These are phyloP conservation scores for Mytilinidion resinicola DNA, from an alignment of 495 filamentous ascomycete species.

Conservation along the genomic window DNA sequence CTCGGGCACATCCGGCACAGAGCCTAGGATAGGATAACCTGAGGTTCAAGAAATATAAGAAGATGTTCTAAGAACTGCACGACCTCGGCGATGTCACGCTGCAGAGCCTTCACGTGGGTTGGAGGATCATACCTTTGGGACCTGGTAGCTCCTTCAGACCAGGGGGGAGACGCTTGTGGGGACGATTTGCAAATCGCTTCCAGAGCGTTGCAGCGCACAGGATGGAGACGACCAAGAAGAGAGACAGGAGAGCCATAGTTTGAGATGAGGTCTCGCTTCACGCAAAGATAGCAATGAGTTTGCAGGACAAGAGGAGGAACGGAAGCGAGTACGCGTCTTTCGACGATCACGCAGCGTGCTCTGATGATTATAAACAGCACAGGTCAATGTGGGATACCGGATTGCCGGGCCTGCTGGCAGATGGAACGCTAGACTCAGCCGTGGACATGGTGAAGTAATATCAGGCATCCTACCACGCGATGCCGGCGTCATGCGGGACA, in stretches of 20 bases:
- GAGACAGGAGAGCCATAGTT: slow-evolving; percentile 23
- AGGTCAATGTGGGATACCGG: neutral
- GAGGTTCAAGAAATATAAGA: neutral
- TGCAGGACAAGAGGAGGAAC: neutral
- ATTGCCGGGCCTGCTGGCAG: neutral
- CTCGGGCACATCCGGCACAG: slow-evolving; percentile 51
- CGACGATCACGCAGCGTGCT: neutral
- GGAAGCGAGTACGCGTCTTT: neutral
- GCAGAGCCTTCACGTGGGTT: neutral
- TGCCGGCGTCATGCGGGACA: neutral
- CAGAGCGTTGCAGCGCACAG: slow-evolving; percentile 11
- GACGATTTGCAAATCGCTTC: slow-evolving; percentile 16
- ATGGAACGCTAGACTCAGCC: neutral
- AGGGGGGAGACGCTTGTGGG: slow-evolving; percentile 17
- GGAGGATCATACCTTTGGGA: slow-evolving; percentile 29
- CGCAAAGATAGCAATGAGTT: neutral
- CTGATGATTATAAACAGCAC: neutral
- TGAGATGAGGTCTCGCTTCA: neutral
- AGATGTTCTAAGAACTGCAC: slow-evolving; percentile 5
- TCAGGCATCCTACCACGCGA: neutral
- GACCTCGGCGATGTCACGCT: neutral
- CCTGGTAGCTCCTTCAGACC: slow-evolving; percentile 34
- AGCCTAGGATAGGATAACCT: slow-evolving; percentile 48
- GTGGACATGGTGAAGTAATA: neutral
- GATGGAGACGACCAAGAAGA: slow-evolving; percentile 10